Evolutionary conservation across 2,329 filamentous ascomycete species (phyloP).

Genomic region (Claviceps sp.): DNA sequence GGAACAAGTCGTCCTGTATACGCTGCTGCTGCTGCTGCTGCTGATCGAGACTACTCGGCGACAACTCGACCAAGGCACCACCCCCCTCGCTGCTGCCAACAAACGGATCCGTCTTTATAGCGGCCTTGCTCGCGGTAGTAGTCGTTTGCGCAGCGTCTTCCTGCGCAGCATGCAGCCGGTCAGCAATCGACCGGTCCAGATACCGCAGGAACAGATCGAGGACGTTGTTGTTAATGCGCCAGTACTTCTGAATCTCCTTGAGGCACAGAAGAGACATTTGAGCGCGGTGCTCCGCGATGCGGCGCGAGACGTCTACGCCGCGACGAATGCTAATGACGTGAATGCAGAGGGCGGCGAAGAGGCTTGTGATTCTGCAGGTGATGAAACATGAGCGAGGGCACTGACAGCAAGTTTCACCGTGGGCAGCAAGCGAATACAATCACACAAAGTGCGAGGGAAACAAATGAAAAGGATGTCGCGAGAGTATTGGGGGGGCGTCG

Average conservation of each 20-base stretch:
- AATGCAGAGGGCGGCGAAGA: conserved; percentile 25
- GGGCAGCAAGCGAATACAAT: too few species aligned
- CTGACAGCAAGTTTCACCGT: too few species aligned
- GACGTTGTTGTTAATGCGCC: conserved; percentile 26
- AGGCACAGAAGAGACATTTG: conserved; percentile 24
- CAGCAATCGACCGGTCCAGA: conserved; percentile 23
- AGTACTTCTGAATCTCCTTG: conserved; percentile 26
- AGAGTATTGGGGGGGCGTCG: neutral
- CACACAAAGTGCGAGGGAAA: too few species aligned
- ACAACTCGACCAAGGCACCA: neutral
- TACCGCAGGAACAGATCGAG: conserved; percentile 25
- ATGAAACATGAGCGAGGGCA: neutral
- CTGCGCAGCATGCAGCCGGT: conserved; percentile 16
- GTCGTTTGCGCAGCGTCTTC: conserved; percentile 3
- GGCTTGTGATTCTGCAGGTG: conserved; percentile 18
- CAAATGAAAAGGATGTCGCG: too few species aligned
- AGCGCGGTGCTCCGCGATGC: conserved; percentile 23
- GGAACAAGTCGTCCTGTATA: conserved; percentile 15
- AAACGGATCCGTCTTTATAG: conserved; percentile 1
- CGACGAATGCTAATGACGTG: conserved; percentile 23
- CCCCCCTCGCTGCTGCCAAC: neutral
- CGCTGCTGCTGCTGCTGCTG: conserved; percentile 5
- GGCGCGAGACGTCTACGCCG: conserved; percentile 18
- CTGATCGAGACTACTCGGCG: neutral
- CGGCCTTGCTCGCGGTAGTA: neutral